Conservation (phyloP, 2,329 filamentous ascomycete species). For the Amauroascus niger region DNA sequence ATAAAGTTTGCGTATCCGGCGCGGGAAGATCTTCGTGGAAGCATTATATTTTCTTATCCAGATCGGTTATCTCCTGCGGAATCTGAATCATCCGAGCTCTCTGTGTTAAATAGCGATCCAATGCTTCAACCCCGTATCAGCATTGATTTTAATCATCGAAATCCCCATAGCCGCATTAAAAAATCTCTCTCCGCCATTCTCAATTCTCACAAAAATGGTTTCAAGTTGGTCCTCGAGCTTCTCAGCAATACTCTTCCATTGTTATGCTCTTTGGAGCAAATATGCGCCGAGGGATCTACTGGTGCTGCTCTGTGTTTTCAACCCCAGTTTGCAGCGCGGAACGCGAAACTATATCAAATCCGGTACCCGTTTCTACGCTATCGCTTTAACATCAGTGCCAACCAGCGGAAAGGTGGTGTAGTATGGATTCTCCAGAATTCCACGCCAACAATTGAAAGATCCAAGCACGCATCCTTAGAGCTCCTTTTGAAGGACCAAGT, state of each 20-base stretch:
- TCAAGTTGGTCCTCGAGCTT: conserved; percentile 26
- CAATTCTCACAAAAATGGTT: conserved; percentile 26
- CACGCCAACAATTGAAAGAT: conserved; percentile 15
- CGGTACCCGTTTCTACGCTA: conserved; percentile 28
- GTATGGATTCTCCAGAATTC: conserved; percentile 32
- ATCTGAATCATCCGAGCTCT: conserved; percentile 16
- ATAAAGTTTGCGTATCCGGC: conserved; percentile 30
- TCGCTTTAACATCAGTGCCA: conserved; percentile 27
- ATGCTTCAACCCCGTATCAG: conserved; percentile 19
- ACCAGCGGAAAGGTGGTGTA: conserved; percentile 22
- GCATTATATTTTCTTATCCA: conserved; percentile 26
- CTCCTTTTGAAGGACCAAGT: conserved; percentile 25
- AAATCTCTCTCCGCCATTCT: conserved; percentile 31
- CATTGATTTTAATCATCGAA: conserved; percentile 29
- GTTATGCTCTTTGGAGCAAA: conserved; percentile 30
- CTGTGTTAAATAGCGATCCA: neutral
- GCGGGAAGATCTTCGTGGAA: conserved; percentile 24
- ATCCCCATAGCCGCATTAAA: conserved; percentile 35
- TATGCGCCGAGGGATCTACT: conserved; percentile 23
- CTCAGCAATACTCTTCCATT: conserved; percentile 32
- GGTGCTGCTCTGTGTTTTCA: conserved; percentile 18
- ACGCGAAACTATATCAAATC: conserved; percentile 29
- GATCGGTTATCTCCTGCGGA: conserved; percentile 17
- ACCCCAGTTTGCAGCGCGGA: conserved; percentile 30
- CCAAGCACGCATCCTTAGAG: conserved; percentile 19